These are phyloP conservation scores for Ogataea thermomethanolica DNA, from an alignment of 805 yeast species.

Conservation along the genomic window DNA sequence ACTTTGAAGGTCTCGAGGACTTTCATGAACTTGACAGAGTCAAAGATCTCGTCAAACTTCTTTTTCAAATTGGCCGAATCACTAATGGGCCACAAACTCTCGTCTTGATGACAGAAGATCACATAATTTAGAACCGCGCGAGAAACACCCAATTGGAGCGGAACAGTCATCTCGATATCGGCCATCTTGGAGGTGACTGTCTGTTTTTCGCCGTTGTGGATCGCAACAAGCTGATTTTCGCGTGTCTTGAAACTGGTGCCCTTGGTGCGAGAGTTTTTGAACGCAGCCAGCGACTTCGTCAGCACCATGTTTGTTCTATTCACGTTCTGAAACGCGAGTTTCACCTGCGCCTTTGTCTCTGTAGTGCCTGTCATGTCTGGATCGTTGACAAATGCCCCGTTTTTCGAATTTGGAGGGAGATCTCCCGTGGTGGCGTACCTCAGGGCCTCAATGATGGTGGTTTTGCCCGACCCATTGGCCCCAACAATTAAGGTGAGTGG, in stretches of 20 bases:
- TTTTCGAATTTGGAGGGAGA: constrained; percentile 91
- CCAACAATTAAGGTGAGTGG: constrained; percentile 96
- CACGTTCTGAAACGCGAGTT: constrained; percentile 74
- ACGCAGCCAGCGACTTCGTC: constrained; percentile 78
- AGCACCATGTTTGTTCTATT: constrained; percentile 77
- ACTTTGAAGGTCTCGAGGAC: constrained; percentile 76
- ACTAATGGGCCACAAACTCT: constrained; percentile 91
- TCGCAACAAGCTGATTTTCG: constrained; percentile 79
- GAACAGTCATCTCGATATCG: constrained; percentile 80
- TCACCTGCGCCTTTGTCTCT: constrained; percentile 85
- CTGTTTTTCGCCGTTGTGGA: constrained; percentile 62
- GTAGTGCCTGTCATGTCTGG: constrained; percentile 76
- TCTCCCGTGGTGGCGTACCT: constrained; percentile 94
- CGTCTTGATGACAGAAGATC: constrained; percentile 96
- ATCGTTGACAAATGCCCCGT: constrained; percentile 95
- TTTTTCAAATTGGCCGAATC: constrained; percentile 89
- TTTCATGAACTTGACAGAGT: constrained; percentile 88
- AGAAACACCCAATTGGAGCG: constrained; percentile 82
- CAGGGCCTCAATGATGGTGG: constrained; percentile 91
- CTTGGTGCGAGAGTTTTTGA: constrained; percentile 49
- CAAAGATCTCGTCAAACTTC: constrained; percentile 93
- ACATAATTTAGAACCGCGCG: constrained; percentile 86
- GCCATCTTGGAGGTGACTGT: constrained; percentile 78
- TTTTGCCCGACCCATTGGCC: constrained; percentile 93
- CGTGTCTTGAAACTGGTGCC: constrained; percentile 75